Base-by-base conservation (phyloP, 192 early-diverging fungal genomes). In the Coemansia sp. region DNA sequence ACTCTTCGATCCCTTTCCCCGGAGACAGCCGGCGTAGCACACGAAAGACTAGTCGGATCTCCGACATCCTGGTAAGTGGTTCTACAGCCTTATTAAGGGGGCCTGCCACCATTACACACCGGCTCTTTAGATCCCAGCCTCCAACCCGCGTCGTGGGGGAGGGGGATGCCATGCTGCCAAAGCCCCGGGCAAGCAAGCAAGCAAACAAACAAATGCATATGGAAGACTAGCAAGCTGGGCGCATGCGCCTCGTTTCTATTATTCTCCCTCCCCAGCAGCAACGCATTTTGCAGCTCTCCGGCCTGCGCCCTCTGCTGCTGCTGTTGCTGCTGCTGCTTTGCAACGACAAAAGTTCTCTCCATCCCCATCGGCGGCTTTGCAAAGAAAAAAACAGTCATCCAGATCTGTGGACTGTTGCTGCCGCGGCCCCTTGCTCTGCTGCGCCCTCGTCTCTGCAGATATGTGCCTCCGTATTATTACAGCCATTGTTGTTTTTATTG, bases 221-320 rank as follows among this genome's bases (percentile, higher is more conserved):
- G 24, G 46, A 48, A 27, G 44, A 27, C 44, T 48, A 48, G 24
- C 24, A 12, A 12, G 18, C 27, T 50, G 26, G 26, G 27, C 46
- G 24, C 26, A 29, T 57, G 56, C 56, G 56, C 56, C 56, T 57
- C 56, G 19, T 57, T 57, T 12, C 33, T 17, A 57, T 57, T 57
- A 57, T 57, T 21, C 56, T n/a, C 17, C 11, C 3, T 44, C 21
- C 42, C 42, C 19, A 44, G 42, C 42, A 44, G 8, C 46, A 50
- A 10, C 24, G 4, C 24, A 27, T 50, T 27, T 29, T 15, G 14
- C 26, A 1, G 46, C 46, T 12, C 26, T 50, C 27, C 24, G 22
- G 21, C 44, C 44, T 48, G 24, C 44, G 26, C 15, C 46, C 4
- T 15, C 0, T 14, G 46, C 46, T 50, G 46, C 26, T 50, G 4